A percentile compares a stretch with the other conserved stretches of the same genome.
These are phyloP conservation scores for Furcasterigmium furcatum DNA, from an alignment of 2,329 filamentous ascomycete genomes.

Conservation along the genomic window DNA sequence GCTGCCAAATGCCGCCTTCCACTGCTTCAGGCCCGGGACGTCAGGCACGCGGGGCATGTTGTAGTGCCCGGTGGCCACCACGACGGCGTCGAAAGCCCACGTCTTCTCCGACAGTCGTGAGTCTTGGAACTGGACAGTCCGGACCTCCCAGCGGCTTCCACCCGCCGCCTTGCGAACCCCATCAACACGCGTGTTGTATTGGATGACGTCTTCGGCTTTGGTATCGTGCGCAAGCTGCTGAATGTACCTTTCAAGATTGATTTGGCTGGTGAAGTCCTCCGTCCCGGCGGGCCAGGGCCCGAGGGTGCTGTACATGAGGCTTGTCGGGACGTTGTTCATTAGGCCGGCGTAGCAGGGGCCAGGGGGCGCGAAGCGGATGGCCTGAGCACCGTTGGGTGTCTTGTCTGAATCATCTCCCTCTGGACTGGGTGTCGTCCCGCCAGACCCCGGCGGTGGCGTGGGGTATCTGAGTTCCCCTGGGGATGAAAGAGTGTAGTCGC, in stretches of 20 bases:
- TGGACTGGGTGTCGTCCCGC: neutral
- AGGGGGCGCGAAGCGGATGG: slow-evolving; percentile 18
- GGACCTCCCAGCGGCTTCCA: slow-evolving; percentile 44
- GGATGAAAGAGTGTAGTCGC: slow-evolving; percentile 18
- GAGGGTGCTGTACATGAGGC: slow-evolving; percentile 38
- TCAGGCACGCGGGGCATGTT: slow-evolving; percentile 59
- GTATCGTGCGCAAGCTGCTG: slow-evolving; percentile 50
- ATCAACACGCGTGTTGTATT: slow-evolving; percentile 59
- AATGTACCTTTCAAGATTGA: slow-evolving; percentile 56
- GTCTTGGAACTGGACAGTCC: slow-evolving; percentile 39
- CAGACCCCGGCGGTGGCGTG: slow-evolving; percentile 13
- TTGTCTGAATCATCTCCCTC: too few relatives aligned
- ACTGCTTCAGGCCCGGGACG: slow-evolving; percentile 54
- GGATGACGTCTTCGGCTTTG: slow-evolving; percentile 45
- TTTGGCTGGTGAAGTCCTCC: slow-evolving; percentile 55
- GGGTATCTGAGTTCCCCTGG: slow-evolving; percentile 11
- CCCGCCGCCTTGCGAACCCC: slow-evolving; percentile 38
- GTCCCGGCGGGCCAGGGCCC: slow-evolving; percentile 56
- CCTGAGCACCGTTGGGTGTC: slow-evolving; percentile 32
- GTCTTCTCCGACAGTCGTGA: slow-evolving; percentile 4
- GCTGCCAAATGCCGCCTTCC: slow-evolving; percentile 50
- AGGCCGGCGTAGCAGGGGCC: slow-evolving; percentile 54
- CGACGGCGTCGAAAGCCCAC: slow-evolving; percentile 58
- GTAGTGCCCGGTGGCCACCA: slow-evolving; percentile 67
- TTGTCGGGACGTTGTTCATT: slow-evolving; percentile 74